Conservation (phyloP, 768 basidiomycete species). For the Coprinopsis sp. region DNA sequence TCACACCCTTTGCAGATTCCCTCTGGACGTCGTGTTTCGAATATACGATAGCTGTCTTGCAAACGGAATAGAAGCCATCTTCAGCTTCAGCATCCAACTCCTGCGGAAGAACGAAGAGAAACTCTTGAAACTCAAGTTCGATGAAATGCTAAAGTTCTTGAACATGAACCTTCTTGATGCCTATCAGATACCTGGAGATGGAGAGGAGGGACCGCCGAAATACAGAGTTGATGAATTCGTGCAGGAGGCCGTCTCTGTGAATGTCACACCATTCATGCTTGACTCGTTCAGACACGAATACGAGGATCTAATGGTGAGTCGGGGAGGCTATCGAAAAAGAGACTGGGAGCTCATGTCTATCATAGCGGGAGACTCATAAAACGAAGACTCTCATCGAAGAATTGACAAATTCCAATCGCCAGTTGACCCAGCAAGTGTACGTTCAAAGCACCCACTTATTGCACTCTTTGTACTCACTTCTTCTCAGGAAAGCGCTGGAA, state of each 20-base stretch:
- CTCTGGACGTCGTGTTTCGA: constrained; percentile 88
- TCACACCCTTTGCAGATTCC: constrained; percentile 59
- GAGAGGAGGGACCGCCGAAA: constrained; percentile 22
- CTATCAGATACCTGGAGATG: constrained; percentile 47
- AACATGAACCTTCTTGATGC: constrained; percentile 78
- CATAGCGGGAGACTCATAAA: constrained; percentile 65
- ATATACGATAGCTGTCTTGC: constrained; percentile 97
- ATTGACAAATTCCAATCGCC: constrained; percentile 74
- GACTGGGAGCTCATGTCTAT: neutral
- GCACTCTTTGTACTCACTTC: neutral
- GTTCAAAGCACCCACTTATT: constrained; percentile 25
- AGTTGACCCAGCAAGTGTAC: constrained; percentile 74
- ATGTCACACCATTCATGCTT: constrained; percentile 94
- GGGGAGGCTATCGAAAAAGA: neutral
- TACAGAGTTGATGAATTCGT: constrained; percentile 83
- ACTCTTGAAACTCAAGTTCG: constrained; percentile 81
- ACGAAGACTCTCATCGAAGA: constrained; percentile 82
- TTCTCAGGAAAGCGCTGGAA: constrained; percentile 73
- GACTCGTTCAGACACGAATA: constrained; percentile 89
- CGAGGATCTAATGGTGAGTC: constrained; percentile 61
- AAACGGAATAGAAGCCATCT: constrained; percentile 95
- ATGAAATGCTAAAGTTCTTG: constrained; percentile 81
- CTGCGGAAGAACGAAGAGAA: constrained; percentile 83
- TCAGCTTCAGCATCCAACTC: constrained; percentile 87
- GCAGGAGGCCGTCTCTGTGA: constrained; percentile 76